phyloP scores from a whole-genome alignment of 2,329 filamentous ascomycete genomes.

The Pseudogymnoascus sp. region DNA sequence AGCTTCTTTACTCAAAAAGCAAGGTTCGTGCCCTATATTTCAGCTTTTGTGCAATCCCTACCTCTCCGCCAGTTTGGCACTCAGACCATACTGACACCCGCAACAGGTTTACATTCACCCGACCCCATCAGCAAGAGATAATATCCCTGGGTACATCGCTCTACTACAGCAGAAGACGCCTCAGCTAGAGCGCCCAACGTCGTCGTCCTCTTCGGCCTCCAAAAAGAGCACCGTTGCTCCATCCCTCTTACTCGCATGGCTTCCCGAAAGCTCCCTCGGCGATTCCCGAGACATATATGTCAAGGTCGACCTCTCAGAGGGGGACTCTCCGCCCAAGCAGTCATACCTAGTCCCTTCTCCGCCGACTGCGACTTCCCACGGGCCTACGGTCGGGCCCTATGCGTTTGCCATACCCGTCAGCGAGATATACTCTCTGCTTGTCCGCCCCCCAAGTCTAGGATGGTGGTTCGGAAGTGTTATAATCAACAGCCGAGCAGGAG shows the following conservation, averaged over 20 bases:
- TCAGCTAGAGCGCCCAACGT: constrained; percentile 23
- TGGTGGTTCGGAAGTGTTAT: constrained; percentile 98
- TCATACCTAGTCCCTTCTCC: constrained; percentile 87
- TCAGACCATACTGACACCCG: constrained; percentile 19
- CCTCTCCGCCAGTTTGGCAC: constrained; percentile 11
- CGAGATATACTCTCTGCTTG: constrained; percentile 81
- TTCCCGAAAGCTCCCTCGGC: constrained; percentile 81
- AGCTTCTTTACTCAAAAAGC: constrained; percentile 92
- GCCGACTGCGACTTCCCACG: constrained; percentile 72
- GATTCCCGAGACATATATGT: constrained; percentile 84
- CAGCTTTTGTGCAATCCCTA: constrained; percentile 17
- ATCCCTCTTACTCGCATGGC: constrained; percentile 82
- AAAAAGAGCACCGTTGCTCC: constrained; percentile 46
- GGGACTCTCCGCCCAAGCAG: constrained; percentile 71
- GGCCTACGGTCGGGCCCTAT: constrained; percentile 64
- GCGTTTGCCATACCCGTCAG: constrained; percentile 86
- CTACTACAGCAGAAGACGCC: constrained; percentile 77
- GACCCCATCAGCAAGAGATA: constrained; percentile 86
- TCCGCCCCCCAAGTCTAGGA: constrained; percentile 84
- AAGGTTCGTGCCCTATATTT: constrained; percentile 52
- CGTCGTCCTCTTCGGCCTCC: constrained; percentile 31
- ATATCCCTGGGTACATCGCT: constrained; percentile 88
- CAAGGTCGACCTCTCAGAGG: constrained; percentile 84
- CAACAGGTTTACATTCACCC: constrained; percentile 88
- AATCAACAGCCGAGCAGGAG: constrained; percentile 82